Percentiles rank a stretch among this genome's conserved stretches.
These are phyloP conservation scores for Blastocystis sp. DNA, from an alignment of 352 stramenopile species.

Conservation along the genomic window DNA sequence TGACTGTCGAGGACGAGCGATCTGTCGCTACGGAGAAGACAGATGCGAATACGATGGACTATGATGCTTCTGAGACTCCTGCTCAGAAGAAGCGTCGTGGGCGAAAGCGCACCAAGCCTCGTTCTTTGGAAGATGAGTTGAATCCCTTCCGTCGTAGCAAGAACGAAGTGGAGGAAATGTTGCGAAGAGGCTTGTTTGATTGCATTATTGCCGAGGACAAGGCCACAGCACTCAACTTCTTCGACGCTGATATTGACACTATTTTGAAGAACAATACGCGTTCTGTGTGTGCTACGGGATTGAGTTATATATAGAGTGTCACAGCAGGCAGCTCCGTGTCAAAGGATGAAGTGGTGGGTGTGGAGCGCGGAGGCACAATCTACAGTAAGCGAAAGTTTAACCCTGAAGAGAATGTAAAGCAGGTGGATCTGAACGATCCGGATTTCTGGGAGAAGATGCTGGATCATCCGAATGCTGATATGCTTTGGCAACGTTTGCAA, in stretches of 20 bases:
- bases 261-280: conserved; percentile 63
- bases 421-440: conserved; percentile 84
- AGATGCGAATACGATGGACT: background rate
- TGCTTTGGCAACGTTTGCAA: conserved; percentile 60
- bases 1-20: conserved; percentile 67
- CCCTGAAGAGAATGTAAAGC: conserved; percentile 66
- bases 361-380: conserved; percentile 61
- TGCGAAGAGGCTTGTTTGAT: conserved; percentile 94
- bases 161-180: conserved; percentile 88
- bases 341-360: conserved; percentile 64
- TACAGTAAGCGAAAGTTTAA: conserved; percentile 63
- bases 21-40: conserved; percentile 66
- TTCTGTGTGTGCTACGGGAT: background rate
- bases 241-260: conserved; percentile 90
- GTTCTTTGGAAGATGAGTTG: conserved; percentile 48
- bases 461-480: conserved; percentile 61
- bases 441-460: conserved; percentile 91
- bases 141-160: conserved; percentile 63
- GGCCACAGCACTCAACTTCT: conserved; percentile 84
- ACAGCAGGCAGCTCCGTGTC: background rate
- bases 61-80: background rate
- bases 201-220: conserved; percentile 91
- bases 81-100: conserved; percentile 17
- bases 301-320: conserved; percentile 21
- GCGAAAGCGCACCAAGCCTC: conserved; percentile 44